phyloP scores from a whole-genome alignment of 2,329 filamentous ascomycete genomes.

The Colletotrichum sp. region DNA sequence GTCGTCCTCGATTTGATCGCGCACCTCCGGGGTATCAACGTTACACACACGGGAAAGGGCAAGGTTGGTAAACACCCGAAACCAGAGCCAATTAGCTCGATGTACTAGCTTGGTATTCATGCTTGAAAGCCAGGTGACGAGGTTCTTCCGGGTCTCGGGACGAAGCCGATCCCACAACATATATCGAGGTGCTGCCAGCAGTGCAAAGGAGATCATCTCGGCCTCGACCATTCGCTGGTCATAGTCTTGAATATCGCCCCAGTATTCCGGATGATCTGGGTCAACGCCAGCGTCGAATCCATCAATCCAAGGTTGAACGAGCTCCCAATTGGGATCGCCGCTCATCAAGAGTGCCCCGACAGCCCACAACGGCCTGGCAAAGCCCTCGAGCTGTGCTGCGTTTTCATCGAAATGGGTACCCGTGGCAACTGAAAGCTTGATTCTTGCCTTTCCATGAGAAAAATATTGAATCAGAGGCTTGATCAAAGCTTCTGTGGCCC shows the following conservation, averaged over 20 bases:
- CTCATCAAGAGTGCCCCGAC: background rate
- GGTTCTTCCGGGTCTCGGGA: background rate
- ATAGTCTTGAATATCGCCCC: background rate
- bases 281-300: background rate
- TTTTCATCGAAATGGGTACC: background rate
- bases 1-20: too few relatives aligned
- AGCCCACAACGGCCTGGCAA: background rate
- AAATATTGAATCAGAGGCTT: background rate
- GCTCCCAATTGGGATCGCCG: background rate
- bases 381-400: background rate
- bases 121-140: background rate
- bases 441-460: background rate
- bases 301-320: background rate
- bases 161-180: background rate
- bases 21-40: too few relatives aligned
- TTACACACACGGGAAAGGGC: too few relatives aligned
- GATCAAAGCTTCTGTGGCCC: background rate
- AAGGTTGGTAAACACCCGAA: too few relatives aligned
- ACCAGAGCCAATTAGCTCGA: constrained; percentile 66
- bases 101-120: background rate
- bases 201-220: background rate
- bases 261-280: background rate
- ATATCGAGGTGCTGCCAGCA: background rate
- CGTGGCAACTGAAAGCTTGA: background rate
- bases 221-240: constrained; percentile 9